phyloP scores from a whole-genome alignment of 2,329 filamentous ascomycete genomes.

The Colletotrichum sp. region DNA sequence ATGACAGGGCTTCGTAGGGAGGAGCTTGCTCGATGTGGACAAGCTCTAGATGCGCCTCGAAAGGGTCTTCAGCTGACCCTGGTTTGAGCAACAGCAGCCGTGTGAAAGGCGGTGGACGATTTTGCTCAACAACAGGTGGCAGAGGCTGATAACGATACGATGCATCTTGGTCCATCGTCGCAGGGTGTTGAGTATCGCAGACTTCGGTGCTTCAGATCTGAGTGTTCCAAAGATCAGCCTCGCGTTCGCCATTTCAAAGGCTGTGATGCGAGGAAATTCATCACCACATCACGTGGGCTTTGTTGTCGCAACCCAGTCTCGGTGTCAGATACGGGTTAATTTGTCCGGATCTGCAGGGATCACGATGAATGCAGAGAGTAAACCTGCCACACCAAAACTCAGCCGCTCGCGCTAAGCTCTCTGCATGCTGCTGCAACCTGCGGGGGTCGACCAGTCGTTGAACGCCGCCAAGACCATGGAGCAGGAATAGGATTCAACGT shows the following conservation, averaged over 20 bases:
- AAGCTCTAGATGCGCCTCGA: conserved; percentile 8
- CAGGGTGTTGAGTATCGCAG: background rate
- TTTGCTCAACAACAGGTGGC: background rate
- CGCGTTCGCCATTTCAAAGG: background rate
- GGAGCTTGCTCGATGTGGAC: conserved; percentile 12
- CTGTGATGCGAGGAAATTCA: background rate
- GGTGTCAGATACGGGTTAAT: background rate
- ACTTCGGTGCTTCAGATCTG: background rate
- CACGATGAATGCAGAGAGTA: background rate
- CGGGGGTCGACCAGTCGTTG: background rate
- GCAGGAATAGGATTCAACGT: background rate
- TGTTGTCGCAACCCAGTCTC: background rate
- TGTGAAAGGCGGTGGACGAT: conserved; percentile 14
- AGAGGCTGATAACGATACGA: conserved; percentile 15
- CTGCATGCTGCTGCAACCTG: background rate
- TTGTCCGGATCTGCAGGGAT: background rate
- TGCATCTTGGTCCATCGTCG: background rate
- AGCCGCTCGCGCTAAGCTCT: conserved; percentile 9
- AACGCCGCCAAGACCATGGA: background rate
- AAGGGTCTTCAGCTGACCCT: conserved; percentile 16
- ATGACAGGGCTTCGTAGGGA: conserved; percentile 22
- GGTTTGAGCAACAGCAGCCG: conserved; percentile 13
- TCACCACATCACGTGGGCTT: background rate
- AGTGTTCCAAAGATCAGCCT: background rate
- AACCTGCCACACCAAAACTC: background rate